Percentiles rank a stretch among this genome's conserved stretches.
phyloP scores from a whole-genome alignment of 257 asterid genomes.

The Solanum sejunctum region DNA sequence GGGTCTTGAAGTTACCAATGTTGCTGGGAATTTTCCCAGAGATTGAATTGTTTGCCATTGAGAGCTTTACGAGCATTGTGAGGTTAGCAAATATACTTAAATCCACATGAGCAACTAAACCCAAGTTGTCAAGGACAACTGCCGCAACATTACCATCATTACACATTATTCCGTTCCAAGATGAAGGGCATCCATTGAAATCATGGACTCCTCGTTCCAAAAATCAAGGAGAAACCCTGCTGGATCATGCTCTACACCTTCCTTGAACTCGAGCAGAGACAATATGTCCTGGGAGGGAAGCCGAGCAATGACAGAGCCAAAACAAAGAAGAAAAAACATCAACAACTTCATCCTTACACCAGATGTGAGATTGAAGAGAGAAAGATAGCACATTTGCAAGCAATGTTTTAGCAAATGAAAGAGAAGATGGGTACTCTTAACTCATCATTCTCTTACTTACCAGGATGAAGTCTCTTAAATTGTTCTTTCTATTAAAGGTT shows the following conservation, averaged over 20 bases:
- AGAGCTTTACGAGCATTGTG: conserved; percentile 79
- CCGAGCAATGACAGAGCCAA: conserved; percentile 48
- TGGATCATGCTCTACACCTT: conserved; percentile 86
- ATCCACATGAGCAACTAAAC: conserved; percentile 59
- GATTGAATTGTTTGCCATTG: conserved; percentile 70
- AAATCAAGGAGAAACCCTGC: conserved; percentile 74
- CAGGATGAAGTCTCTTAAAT: neutral
- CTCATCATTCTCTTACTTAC: neutral
- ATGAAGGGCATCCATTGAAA: conserved; percentile 93
- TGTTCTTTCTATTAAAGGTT: neutral
- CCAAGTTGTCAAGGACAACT: conserved; percentile 72
- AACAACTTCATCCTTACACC: conserved; percentile 45
- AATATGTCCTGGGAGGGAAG: conserved; percentile 87
- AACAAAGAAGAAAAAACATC: conserved; percentile 22
- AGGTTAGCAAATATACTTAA: conserved; percentile 67
- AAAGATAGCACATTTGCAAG: too few species aligned
- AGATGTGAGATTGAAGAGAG: too few species aligned
- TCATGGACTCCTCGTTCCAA: conserved; percentile 97
- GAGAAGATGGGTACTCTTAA: conserved; percentile 1
- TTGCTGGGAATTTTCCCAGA: conserved; percentile 45
- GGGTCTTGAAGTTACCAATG: conserved; percentile 52
- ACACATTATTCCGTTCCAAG: conserved; percentile 98
- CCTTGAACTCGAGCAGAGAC: conserved; percentile 77
- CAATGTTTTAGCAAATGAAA: too few species aligned
- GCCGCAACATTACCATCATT: conserved; percentile 90